Evolutionary conservation across 2,329 filamentous ascomycete genomes (phyloP).

Genomic region (Fusarium austroafricanum): DNA sequence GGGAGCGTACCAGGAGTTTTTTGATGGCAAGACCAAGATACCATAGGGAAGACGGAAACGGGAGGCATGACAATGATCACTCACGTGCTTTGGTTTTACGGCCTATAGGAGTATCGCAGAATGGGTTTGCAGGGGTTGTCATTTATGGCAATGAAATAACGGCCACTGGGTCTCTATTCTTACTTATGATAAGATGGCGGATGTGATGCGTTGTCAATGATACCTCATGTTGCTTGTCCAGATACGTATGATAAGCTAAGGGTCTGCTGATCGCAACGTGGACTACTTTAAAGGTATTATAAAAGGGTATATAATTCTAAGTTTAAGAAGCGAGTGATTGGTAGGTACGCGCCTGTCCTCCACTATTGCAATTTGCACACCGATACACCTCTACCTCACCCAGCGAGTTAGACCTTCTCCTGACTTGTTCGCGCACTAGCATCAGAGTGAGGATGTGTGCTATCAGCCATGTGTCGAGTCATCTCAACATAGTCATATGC

Average conservation of each 20-base stretch:
- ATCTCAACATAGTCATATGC: slow-evolving; percentile 86
- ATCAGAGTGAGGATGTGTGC: slow-evolving; percentile 39
- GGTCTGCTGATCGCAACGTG: neutral
- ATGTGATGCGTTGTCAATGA: neutral
- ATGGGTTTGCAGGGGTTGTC: slow-evolving; percentile 10
- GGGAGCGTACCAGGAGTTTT: slow-evolving; percentile 37
- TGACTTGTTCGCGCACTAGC: slow-evolving; percentile 43
- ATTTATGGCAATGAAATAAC: slow-evolving; percentile 13
- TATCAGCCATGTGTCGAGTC: slow-evolving; percentile 68
- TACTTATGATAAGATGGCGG: neutral
- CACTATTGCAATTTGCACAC: neutral
- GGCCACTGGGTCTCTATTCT: neutral
- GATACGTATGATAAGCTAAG: neutral
- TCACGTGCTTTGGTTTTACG: slow-evolving; percentile 33
- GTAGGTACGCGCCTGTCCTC: neutral
- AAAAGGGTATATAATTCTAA: slow-evolving; percentile 16
- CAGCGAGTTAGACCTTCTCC: slow-evolving; percentile 45
- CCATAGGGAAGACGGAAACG: slow-evolving; percentile 32
- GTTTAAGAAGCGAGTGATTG: slow-evolving; percentile 5
- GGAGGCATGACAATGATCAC: slow-evolving; percentile 31
- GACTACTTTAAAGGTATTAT: neutral
- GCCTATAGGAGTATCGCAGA: slow-evolving; percentile 18
- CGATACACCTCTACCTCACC: neutral
- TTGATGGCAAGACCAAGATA: slow-evolving; percentile 42
- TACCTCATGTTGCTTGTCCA: neutral